Evolutionary conservation across 225 moss, liverwort and hornwort species (phyloP), one percentile per base, ranked within the genome.

Genomic region (Antitrichia curtipendula): DNA sequence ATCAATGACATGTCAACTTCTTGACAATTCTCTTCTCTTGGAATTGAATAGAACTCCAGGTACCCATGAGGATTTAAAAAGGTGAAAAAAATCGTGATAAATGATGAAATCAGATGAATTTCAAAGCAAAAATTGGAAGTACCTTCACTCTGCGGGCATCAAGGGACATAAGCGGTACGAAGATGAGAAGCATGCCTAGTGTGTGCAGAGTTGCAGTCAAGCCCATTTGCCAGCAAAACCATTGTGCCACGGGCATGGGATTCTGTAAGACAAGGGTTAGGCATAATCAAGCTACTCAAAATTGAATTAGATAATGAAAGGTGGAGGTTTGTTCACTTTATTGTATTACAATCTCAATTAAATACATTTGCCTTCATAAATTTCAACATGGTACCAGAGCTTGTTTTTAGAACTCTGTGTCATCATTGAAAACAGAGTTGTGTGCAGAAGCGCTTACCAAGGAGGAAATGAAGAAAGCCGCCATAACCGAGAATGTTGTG

Each of bases 161-260:
- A 45, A 98, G 83, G 20, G 98, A 92, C 98, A 98, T 97, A 72
- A 98, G 90, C 49, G 98, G 98, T 94, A 98, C 93, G 81, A 98
- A 98, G 83, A 98, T 95, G 76, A 95, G 89, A 72, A 98, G 4
- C 88, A 98, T 93, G 77, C 98, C 98, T 13, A 96, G 86, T 24
- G 98, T 98, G 86, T 98, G 98, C 80, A 98, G 75, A 29, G 96
- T 91, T 11, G 97, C 94, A 27, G 98, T 98, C 87, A 98, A 92
- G 56, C 98, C 98, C 98, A 98, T 98, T 97, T 98, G 98, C 98
- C 97, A 98, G 88, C 98, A 98, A 90, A 98, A 98, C 98, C 98
- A 98, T 87, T 96, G 93, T 38, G 95, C 96, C 54, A 97, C 93
- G 24, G 98, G 97, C 97, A 98, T 98, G 68, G 98, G 98, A 90